A percentile compares a stretch with the other conserved stretches of the same genome.
phyloP scores from a whole-genome alignment of 768 basidiomycete genomes.

The Boletus tomentosulus region DNA sequence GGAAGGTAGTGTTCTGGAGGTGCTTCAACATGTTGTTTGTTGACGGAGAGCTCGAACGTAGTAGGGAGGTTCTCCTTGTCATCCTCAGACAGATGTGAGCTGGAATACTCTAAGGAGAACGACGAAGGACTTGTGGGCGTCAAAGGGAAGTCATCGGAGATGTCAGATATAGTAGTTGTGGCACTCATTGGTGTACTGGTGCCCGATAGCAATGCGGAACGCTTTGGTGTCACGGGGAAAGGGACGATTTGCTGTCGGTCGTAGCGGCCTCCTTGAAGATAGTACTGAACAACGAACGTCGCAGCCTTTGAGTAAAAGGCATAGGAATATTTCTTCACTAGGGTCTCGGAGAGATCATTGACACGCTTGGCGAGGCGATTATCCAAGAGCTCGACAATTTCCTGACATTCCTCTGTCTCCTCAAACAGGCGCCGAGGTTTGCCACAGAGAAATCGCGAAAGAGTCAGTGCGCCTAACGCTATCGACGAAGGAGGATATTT shows the following conservation, averaged over 20 bases:
- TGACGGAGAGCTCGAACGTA: constrained; percentile 68
- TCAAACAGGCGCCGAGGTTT: constrained; percentile 75
- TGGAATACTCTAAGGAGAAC: constrained; percentile 46
- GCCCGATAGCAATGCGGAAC: constrained; percentile 39
- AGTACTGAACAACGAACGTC: constrained; percentile 89
- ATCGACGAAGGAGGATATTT: constrained; percentile 81
- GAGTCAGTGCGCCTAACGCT: constrained; percentile 83
- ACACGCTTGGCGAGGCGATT: constrained; percentile 81
- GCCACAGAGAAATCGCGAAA: constrained; percentile 85
- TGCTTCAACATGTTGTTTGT: constrained; percentile 64
- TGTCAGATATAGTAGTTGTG: constrained; percentile 67
- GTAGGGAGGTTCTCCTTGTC: constrained; percentile 80
- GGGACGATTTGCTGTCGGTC: constrained; percentile 41
- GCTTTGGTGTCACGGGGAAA: constrained; percentile 61
- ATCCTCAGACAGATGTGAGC: constrained; percentile 57
- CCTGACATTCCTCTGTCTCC: constrained; percentile 78
- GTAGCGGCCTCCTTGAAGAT: constrained; percentile 83
- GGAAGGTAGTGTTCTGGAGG: constrained; percentile 75
- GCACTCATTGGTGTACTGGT: constrained; percentile 73
- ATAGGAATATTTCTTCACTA: constrained; percentile 97
- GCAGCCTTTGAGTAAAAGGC: constrained; percentile 96
- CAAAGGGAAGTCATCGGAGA: constrained; percentile 79
- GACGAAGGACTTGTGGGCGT: constrained; percentile 71
- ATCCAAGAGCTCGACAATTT: constrained; percentile 85
- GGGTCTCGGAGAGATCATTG: constrained; percentile 90